Conservation (phyloP, 805 yeast species). For the Teunomyces funiuensis region DNA sequence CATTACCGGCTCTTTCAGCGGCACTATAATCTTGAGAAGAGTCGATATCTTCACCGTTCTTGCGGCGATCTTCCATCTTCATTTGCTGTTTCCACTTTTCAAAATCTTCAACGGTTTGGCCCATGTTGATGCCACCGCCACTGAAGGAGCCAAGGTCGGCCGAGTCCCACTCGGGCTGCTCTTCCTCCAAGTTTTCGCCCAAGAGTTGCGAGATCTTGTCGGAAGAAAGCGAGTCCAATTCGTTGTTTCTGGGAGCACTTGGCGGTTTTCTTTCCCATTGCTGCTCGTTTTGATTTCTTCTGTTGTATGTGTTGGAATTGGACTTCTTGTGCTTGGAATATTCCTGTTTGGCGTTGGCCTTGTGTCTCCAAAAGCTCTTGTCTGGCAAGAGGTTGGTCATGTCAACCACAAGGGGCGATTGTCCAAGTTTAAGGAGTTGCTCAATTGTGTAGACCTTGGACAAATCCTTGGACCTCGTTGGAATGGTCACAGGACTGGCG, state of each 20-base stretch:
- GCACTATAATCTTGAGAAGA: neutral
- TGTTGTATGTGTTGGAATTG: constrained; percentile 14
- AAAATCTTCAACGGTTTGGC: constrained; percentile 56
- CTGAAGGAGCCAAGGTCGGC: constrained; percentile 25
- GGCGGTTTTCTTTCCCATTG: constrained; percentile 32
- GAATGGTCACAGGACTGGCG: constrained; percentile 8
- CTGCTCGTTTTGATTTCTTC: constrained; percentile 18
- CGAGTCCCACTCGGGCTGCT: constrained; percentile 41
- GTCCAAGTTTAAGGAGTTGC: constrained; percentile 28
- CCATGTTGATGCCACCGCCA: constrained; percentile 30
- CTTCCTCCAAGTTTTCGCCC: constrained; percentile 37
- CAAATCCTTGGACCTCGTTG: constrained; percentile 8
- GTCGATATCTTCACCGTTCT: constrained; percentile 31
- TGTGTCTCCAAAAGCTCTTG: constrained; percentile 49
- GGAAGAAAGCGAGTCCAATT: constrained; percentile 29
- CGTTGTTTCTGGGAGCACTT: constrained; percentile 20
- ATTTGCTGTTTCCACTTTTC: constrained; percentile 58
- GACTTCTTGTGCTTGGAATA: constrained; percentile 15
- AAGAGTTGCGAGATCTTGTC: constrained; percentile 36
- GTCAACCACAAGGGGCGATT: constrained; percentile 24
- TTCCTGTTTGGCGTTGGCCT: constrained; percentile 13
- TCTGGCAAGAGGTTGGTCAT: constrained; percentile 41
- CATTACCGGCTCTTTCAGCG: constrained; percentile 30
- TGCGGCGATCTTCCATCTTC: constrained; percentile 49
- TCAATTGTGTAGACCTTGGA: constrained; percentile 27